Base-by-base conservation (phyloP, 139 green algal species). In the Chlorella sp. region DNA sequence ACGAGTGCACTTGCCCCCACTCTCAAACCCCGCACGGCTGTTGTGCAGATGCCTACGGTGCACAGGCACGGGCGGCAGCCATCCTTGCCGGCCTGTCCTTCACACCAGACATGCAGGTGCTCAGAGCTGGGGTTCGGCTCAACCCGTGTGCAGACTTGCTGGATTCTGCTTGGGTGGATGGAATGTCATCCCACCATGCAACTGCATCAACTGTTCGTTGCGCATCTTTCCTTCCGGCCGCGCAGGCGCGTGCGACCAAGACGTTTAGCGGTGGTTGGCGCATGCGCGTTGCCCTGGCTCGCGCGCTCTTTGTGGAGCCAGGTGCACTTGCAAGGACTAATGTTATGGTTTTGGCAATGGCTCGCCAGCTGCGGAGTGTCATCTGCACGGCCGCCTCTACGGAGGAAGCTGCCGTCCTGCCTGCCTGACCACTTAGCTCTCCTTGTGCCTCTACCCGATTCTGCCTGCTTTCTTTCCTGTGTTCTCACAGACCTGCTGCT, bases 1-100 rank as follows among this genome's bases (percentile, higher is more conserved):
- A n/a, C n/a, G n/a, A n/a, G n/a, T n/a, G 8, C 8, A 11, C 46
- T 54, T 8, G 8, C 11, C 46, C 46, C 51, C 2, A 60, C 51
- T 60, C 46, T 60, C 51, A 60, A 60, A 11, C 24, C 11, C 16
- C 9, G 4, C 51, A 24, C 51, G n/a, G n/a, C n/a, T n/a, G n/a
- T 40, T 28, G 1, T 77, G 76, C 76, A 82, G 95, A 98, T 58
- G 94, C 94, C 6, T 89, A 94, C 69, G 92, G 92, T 74, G 95
- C 95, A 4, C 90, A 95, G 84, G 82, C 94, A 6, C 84, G 94
- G n/a, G 95, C 95, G 1, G 91, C 92, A 8, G 85, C 85, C 64
- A 96, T 98, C 56, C 86, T 98, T 75, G 84, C 92, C 0, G 95
- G 95, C 19, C 89, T 98, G 38, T 95, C 90, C 46, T 98, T 98